Percentiles rank a stretch among this genome's conserved stretches.
Evolutionary conservation across 495 filamentous ascomycete species (phyloP).

Genomic region (Aspergillus affinis): DNA sequence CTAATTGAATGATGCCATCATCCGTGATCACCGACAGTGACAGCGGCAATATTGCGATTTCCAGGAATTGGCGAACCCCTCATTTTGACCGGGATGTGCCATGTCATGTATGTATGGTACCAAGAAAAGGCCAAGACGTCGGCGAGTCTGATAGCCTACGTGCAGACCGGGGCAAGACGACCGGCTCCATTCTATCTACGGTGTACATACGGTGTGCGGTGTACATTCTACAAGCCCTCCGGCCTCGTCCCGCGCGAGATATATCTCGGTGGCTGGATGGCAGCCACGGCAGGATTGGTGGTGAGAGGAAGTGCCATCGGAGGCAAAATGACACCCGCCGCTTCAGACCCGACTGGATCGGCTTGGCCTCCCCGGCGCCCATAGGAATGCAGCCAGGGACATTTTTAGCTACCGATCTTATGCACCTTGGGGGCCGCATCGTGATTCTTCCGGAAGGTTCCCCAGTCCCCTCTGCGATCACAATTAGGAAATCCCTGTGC

Average conservation of each 20-base stretch:
- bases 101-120: background rate
- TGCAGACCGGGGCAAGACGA: no score
- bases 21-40: no score
- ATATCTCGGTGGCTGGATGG: background rate
- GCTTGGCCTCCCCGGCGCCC: background rate
- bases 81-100: background rate
- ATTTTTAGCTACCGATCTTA: conserved; percentile 10
- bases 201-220: no score
- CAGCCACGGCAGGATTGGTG: no score
- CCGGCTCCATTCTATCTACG: no score
- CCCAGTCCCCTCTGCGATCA: no score
- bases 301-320: no score
- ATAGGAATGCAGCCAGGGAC: conserved; percentile 10
- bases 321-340: background rate
- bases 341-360: no score
- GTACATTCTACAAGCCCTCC: no score
- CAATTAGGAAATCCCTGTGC: background rate
- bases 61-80: background rate
- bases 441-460: conserved; percentile 3
- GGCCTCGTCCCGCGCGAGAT: background rate
- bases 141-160: no score
- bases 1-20: no score
- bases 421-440: conserved; percentile 3
- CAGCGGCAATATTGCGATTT: background rate
- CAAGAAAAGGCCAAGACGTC: background rate